These are phyloP conservation scores for Saccharomyces jurei DNA, from an alignment of 805 yeast genomes.

Conservation along the genomic window DNA sequence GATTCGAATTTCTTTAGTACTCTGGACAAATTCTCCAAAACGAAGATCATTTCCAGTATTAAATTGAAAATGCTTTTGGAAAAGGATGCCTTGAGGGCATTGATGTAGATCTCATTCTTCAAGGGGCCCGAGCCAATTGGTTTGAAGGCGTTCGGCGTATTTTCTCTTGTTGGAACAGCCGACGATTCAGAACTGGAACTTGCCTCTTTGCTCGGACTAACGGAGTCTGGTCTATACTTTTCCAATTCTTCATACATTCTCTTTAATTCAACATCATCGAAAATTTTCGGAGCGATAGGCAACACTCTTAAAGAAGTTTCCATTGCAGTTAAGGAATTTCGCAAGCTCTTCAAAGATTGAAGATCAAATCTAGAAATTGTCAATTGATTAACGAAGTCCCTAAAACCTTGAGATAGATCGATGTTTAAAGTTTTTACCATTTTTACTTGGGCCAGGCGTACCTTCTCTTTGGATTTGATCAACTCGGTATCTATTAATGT, in stretches of 20 bases:
- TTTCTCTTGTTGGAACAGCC: conserved; percentile 27
- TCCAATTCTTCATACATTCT: conserved; percentile 7
- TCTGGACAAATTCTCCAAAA: conserved; percentile 19
- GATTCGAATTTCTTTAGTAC: conserved; percentile 6
- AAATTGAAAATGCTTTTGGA: conserved; percentile 24
- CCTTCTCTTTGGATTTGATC: conserved; percentile 11
- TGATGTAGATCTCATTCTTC: conserved; percentile 20
- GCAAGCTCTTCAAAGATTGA: conserved; percentile 28
- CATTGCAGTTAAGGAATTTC: conserved; percentile 37
- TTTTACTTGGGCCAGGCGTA: conserved; percentile 19
- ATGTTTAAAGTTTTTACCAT: conserved; percentile 30
- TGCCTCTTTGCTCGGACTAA: not conserved
- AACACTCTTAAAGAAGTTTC: conserved; percentile 36
- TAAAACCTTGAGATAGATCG: conserved; percentile 33
- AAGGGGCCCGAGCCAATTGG: not conserved
- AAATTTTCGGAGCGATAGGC: conserved; percentile 25
- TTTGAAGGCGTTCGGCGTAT: not conserved
- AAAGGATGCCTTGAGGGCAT: conserved; percentile 30
- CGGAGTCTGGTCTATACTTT: not conserved
- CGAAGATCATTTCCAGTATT: conserved; percentile 28
- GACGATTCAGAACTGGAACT: conserved; percentile 11
- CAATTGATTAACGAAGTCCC: conserved; percentile 38
- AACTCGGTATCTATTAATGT: conserved; percentile 14
- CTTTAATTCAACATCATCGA: conserved; percentile 15
- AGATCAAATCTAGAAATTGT: conserved; percentile 31